Evolutionary conservation across 1,139 yeast species (phyloP).

Genomic region (Pneumocystis canis): DNA sequence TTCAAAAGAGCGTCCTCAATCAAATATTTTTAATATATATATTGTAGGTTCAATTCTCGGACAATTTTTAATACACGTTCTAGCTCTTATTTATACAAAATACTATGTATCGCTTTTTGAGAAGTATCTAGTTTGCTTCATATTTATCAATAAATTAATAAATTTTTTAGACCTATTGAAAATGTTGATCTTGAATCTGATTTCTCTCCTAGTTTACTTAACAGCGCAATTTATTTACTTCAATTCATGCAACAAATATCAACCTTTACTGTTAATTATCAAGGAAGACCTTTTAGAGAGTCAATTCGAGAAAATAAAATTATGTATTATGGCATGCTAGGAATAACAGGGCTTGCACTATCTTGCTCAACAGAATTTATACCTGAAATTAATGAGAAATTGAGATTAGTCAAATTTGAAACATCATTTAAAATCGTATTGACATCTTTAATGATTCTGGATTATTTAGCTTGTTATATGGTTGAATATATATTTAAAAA

Average conservation of each 20-base stretch:
- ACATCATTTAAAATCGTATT: conserved; percentile 60
- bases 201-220: conserved; percentile 75
- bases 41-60: conserved; percentile 96
- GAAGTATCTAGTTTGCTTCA: conserved; percentile 42
- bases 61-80: conserved; percentile 86
- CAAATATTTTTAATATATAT: conserved; percentile 85
- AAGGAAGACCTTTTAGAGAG: conserved; percentile 94
- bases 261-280: conserved; percentile 94
- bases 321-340: conserved; percentile 88
- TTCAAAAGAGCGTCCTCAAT: conserved; percentile 92
- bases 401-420: conserved; percentile 82
- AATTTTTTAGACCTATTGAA: neutral
- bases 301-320: conserved; percentile 82
- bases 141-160: neutral
- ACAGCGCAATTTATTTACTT: conserved; percentile 88
- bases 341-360: conserved; percentile 77
- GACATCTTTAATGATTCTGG: conserved; percentile 57
- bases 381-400: conserved; percentile 84
- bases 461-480: conserved; percentile 63
- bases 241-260: conserved; percentile 95
- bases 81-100: conserved; percentile 68
- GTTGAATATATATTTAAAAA: conserved; percentile 67
- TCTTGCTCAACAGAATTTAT: conserved; percentile 83
- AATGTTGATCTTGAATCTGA: conserved; percentile 68
- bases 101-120: conserved; percentile 44